Evolutionary conservation across 371 early-diverging fungal species (phyloP).

Genomic region (Batkoa obscura): DNA sequence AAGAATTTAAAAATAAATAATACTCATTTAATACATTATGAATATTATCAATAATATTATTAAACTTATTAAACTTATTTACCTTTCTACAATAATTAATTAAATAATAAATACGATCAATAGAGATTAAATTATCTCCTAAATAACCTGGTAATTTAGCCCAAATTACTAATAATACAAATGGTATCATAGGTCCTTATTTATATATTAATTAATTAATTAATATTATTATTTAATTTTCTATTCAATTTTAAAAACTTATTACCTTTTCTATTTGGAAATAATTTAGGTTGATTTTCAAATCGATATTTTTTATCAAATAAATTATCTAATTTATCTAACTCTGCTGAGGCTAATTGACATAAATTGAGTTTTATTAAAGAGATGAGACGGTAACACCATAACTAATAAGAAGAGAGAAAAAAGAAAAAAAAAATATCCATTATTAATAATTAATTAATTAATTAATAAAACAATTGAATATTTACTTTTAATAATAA

Average conservation of each 20-base stretch:
- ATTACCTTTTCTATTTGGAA: background rate
- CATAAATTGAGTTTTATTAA: background rate
- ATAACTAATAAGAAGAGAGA: too few relatives aligned
- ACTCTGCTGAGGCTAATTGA: background rate
- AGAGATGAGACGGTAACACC: background rate
- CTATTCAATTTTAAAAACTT: too few relatives aligned
- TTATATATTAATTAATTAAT: too few relatives aligned
- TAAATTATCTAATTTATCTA: background rate
- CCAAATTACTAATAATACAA: background rate
- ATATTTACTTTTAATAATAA: too few relatives aligned
- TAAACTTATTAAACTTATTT: background rate
- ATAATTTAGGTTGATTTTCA: background rate
- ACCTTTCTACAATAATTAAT: background rate
- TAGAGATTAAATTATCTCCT: background rate
- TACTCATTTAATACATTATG: too few relatives aligned
- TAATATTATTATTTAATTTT: too few relatives aligned
- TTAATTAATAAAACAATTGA: too few relatives aligned
- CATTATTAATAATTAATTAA: too few relatives aligned
- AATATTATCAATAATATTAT: background rate
- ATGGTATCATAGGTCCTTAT: background rate
- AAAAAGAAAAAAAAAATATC: too few relatives aligned
- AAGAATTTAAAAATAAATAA: too few relatives aligned
- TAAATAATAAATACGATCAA: background rate
- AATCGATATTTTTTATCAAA: background rate
- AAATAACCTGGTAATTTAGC: background rate